Conservation (phyloP, 1,284 basidiomycete species). For the Tilletia horrida region DNA sequence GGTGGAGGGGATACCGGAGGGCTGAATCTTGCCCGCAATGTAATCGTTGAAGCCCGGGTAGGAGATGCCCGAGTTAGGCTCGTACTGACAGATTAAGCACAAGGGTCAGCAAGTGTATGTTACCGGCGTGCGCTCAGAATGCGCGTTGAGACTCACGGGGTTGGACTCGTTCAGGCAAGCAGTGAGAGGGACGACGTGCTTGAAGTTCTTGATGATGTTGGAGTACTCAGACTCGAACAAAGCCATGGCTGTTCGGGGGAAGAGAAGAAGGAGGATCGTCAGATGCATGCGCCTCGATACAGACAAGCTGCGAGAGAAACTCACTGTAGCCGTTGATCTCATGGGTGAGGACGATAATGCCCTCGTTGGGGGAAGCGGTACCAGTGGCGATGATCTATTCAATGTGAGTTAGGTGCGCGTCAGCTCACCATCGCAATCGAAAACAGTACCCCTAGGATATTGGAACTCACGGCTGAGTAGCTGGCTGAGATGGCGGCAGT, state of each 20-base stretch:
- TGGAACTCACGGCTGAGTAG: slow-evolving; percentile 46
- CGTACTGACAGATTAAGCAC: slow-evolving; percentile 20
- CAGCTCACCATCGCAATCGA: not conserved
- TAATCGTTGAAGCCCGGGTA: slow-evolving; percentile 28
- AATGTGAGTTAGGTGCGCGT: not conserved
- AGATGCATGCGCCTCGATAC: not conserved
- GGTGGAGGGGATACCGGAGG: slow-evolving; percentile 37
- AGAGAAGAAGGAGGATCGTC: not conserved
- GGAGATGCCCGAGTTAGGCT: slow-evolving; percentile 21
- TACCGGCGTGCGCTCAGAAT: not conserved
- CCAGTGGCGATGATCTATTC: slow-evolving; percentile 20
- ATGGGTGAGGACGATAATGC: slow-evolving; percentile 51
- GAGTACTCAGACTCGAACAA: slow-evolving; percentile 44
- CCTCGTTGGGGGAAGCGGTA: slow-evolving; percentile 17
- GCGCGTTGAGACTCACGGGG: slow-evolving; percentile 15
- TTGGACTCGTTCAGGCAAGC: slow-evolving; percentile 49
- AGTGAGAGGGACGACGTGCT: slow-evolving; percentile 50
- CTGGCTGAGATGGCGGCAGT: slow-evolving; percentile 54
- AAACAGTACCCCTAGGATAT: slow-evolving; percentile 44
- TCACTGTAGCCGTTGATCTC: slow-evolving; percentile 42
- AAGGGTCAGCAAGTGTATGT: slow-evolving; percentile 16
- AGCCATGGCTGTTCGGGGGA: slow-evolving; percentile 35
- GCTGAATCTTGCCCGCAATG: slow-evolving; percentile 26
- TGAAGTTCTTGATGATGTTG: slow-evolving; percentile 42
- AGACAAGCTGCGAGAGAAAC: not conserved